A percentile compares a stretch with the other conserved stretches of the same genome.
phyloP scores from a whole-genome alignment of 1,139 yeast species.

The Geotrichum bryndzae region DNA sequence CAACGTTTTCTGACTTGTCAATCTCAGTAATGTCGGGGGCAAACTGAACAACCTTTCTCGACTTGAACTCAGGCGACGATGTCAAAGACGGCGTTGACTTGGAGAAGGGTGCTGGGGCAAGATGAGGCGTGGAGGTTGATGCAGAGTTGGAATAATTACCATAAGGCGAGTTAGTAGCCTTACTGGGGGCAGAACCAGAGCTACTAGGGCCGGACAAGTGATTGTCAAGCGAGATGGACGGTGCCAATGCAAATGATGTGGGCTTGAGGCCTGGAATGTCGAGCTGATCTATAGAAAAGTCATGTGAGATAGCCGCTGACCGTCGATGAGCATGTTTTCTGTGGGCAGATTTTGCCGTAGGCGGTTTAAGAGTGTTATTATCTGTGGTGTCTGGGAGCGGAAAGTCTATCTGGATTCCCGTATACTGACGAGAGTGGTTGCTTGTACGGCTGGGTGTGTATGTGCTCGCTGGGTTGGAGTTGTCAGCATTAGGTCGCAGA shows the following conservation, averaged over 20 bases:
- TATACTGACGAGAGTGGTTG: slow-evolving; percentile 12
- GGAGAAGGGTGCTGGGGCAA: slow-evolving; percentile 18
- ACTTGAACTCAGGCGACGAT: slow-evolving; percentile 6
- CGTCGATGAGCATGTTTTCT: slow-evolving; percentile 32
- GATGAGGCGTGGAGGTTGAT: slow-evolving; percentile 21
- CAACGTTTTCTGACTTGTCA: not conserved
- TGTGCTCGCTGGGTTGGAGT: not conserved
- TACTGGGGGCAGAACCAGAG: not conserved
- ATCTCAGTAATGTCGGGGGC: slow-evolving; percentile 9
- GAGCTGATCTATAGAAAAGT: slow-evolving; percentile 18
- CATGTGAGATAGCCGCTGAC: slow-evolving; percentile 34
- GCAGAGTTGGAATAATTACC: slow-evolving; percentile 12
- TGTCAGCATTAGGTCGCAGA: slow-evolving; percentile 2
- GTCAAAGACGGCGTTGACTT: slow-evolving; percentile 16
- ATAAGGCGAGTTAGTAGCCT: not conserved
- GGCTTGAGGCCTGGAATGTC: slow-evolving; percentile 1
- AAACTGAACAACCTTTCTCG: slow-evolving; percentile 15
- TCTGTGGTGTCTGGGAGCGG: not conserved
- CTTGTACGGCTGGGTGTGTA: not conserved
- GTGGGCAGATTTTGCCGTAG: slow-evolving; percentile 14
- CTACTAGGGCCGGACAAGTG: slow-evolving; percentile 3
- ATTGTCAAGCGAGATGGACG: slow-evolving; percentile 4
- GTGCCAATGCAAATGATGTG: slow-evolving; percentile 2
- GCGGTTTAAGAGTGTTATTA: not conserved
- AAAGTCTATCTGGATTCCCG: slow-evolving; percentile 12